phyloP scores from a whole-genome alignment of 805 yeast genomes.

The Cyberlindnera misumaiensis region DNA sequence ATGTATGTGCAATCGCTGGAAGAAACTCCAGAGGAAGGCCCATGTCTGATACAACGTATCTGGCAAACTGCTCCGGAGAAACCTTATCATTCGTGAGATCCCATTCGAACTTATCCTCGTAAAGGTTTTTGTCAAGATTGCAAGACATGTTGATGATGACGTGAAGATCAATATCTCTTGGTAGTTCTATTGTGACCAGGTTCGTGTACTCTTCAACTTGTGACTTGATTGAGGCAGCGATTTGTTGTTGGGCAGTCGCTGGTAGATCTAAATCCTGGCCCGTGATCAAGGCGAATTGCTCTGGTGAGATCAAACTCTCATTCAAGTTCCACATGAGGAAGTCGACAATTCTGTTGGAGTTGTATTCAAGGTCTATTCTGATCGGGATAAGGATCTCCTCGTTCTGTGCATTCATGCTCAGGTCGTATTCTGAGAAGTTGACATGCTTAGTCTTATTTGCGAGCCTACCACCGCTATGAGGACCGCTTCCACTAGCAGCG shows the following conservation, averaged over 20 bases:
- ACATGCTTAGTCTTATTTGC: conserved; percentile 23
- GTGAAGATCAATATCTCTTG: conserved; percentile 59
- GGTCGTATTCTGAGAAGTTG: conserved; percentile 18
- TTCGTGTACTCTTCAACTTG: conserved; percentile 74
- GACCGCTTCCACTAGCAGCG: not conserved
- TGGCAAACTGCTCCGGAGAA: conserved; percentile 77
- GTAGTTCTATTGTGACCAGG: conserved; percentile 58
- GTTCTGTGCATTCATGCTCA: conserved; percentile 18
- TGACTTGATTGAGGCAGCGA: conserved; percentile 64
- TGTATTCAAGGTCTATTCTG: conserved; percentile 77
- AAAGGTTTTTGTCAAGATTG: conserved; percentile 73
- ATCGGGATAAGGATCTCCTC: conserved; percentile 85
- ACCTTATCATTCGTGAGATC: conserved; percentile 47
- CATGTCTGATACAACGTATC: conserved; percentile 72
- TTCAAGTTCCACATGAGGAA: conserved; percentile 87
- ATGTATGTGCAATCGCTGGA: conserved; percentile 82
- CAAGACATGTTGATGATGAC: conserved; percentile 78
- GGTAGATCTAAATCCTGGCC: conserved; percentile 84
- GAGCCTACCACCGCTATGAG: conserved; percentile 11
- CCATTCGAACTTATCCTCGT: conserved; percentile 95
- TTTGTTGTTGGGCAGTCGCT: conserved; percentile 49
- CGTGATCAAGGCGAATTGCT: conserved; percentile 77
- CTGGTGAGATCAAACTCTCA: conserved; percentile 77
- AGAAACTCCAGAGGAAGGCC: conserved; percentile 81
- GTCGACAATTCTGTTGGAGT: conserved; percentile 79